phyloP scores from a whole-genome alignment of 805 yeast genomes.

The Clavispora carvajalis region DNA sequence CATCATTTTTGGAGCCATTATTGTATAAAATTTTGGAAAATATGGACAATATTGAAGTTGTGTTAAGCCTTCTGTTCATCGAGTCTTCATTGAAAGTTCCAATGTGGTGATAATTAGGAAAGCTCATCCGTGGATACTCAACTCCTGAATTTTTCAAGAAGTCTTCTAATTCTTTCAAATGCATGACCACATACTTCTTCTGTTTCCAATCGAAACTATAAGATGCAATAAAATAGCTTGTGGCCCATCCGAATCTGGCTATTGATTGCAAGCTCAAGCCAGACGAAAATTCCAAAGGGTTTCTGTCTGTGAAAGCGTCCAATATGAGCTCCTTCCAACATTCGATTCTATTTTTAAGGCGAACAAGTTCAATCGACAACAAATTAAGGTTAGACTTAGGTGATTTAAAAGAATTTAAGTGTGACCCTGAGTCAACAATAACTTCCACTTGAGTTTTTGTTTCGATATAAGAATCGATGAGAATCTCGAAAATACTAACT shows the following conservation, averaged over 20 bases:
- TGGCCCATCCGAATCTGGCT: slow-evolving; percentile 27
- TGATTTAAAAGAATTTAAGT: slow-evolving; percentile 6
- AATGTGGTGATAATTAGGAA: slow-evolving; percentile 56
- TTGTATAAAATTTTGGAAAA: slow-evolving; percentile 49
- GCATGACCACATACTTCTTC: slow-evolving; percentile 21
- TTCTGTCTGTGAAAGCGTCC: neutral
- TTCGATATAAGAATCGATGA: slow-evolving; percentile 38
- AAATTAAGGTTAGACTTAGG: slow-evolving; percentile 21
- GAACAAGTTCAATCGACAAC: slow-evolving; percentile 32
- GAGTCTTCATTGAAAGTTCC: slow-evolving; percentile 48
- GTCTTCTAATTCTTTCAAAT: slow-evolving; percentile 41
- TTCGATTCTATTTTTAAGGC: slow-evolving; percentile 37
- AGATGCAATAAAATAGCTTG: slow-evolving; percentile 14
- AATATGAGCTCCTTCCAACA: slow-evolving; percentile 37
- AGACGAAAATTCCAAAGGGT: neutral
- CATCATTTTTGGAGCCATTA: slow-evolving; percentile 16
- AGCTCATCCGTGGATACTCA: slow-evolving; percentile 28
- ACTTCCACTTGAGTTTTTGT: slow-evolving; percentile 24
- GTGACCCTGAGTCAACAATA: slow-evolving; percentile 14
- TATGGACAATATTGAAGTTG: slow-evolving; percentile 61
- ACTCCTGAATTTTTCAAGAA: slow-evolving; percentile 4
- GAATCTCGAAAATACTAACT: slow-evolving; percentile 41
- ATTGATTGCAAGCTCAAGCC: neutral
- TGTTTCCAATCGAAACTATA: slow-evolving; percentile 27
- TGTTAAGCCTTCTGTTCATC: slow-evolving; percentile 60